Evolutionary conservation across 1,139 yeast genomes (phyloP), one percentile per base, ranked within the genome.

Genomic region (Spathaspora sp.): DNA sequence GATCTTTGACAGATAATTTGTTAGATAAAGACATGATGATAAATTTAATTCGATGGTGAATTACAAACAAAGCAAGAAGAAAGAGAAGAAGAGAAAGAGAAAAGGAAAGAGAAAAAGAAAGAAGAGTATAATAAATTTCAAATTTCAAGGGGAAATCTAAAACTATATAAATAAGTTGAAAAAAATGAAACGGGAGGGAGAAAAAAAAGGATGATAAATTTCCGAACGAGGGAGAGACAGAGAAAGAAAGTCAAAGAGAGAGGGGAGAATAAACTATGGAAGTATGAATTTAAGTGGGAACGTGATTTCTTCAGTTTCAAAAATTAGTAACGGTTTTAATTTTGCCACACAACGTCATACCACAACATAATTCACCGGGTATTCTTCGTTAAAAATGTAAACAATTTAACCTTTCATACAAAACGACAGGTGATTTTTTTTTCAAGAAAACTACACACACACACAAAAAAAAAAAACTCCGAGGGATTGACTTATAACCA

Each of bases 1-100:
- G 78, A 74, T 91, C 98, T 68, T 86, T 84, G 70, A 91, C 96
- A 51, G 96, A 86, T 60, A 91, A 82, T 76, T 91, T 91, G 72
- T 80, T 87, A 49, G 96, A 84, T 68, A 93, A 83, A 60, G 98
- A 91, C 98, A 91, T 89, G 47, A 31, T 56, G 10, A 31, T 39
- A 34, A 13, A 38, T 7, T 26, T 27, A 29, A 33, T 23, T 29
- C 25, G 26, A 29, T 20, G 36, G 10, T n/a, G 17, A 26, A 13
- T 17, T 16, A 9, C 29, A 25, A n/a, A 15, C 10, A 38, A 38
- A 16, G 20, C 18, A 23, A 38, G 17, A 18, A 9, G 10, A 11
- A 7, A 4, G 13, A 40, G 16, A n/a, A 15, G 18, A 38, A 38
- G 11, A 38, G 29, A 10, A 38, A 37, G n/a, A 18, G 16, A 9